Evolutionary conservation across 176 grass and related monocot species (phyloP).

Genomic region (Chrysopogon serrulatus): DNA sequence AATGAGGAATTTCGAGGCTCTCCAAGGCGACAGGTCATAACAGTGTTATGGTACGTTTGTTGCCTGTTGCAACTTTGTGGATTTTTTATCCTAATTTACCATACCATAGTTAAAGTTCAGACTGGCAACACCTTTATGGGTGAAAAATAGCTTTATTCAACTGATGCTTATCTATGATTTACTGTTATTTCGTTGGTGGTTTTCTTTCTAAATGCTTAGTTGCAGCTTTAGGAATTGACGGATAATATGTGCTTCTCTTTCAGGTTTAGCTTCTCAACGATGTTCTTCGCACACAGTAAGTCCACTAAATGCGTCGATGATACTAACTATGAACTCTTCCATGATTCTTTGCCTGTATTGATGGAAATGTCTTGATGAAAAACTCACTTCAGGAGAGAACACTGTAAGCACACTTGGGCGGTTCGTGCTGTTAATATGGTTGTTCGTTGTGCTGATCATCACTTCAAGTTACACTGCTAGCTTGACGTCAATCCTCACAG

Average conservation of each 20-base stretch:
- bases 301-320: conserved; percentile 24
- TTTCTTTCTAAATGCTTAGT: not conserved
- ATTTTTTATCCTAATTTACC: not conserved
- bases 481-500: conserved; percentile 87
- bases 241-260: conserved; percentile 19
- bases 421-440: conserved; percentile 80
- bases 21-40: conserved; percentile 53
- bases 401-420: conserved; percentile 57
- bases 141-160: not conserved
- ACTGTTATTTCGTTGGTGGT: not conserved
- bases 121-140: not conserved
- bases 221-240: conserved; percentile 7
- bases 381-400: conserved; percentile 60
- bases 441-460: conserved; percentile 86
- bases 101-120: not conserved
- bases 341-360: conserved; percentile 1
- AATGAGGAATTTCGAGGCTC: conserved; percentile 76
- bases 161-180: not conserved
- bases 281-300: conserved; percentile 92
- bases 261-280: conserved; percentile 98
- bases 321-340: conserved; percentile 6
- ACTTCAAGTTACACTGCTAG: conserved; percentile 93
- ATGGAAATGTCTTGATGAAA: conserved; percentile 7
- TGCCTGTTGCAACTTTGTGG: not conserved
- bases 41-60: conserved; percentile 62